These are phyloP conservation scores for Citrullus amarus DNA, from an alignment of 306 rosid genomes.

Conservation along the genomic window DNA sequence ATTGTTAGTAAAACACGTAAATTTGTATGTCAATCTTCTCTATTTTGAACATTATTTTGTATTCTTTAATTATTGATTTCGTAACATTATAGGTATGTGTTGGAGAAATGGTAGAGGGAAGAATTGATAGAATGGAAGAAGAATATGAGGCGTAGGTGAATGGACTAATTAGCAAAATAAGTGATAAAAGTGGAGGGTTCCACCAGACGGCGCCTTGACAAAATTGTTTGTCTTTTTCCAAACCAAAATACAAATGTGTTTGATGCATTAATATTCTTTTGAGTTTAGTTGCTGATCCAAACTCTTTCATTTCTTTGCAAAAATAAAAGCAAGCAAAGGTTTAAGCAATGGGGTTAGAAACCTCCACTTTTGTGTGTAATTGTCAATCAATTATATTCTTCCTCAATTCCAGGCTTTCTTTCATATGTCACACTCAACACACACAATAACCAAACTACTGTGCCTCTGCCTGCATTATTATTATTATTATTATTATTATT, in stretches of 20 bases:
- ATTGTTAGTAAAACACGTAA: too few species aligned
- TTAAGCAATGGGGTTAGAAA: not conserved
- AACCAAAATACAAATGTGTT: not conserved
- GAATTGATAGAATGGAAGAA: not conserved
- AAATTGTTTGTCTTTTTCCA: not conserved
- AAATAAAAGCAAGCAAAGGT: not conserved
- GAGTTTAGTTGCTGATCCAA: not conserved
- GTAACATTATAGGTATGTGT: too few species aligned
- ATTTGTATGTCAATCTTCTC: too few species aligned
- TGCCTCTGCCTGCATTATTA: not conserved
- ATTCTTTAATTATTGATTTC: too few species aligned
- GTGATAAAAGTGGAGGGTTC: not conserved
- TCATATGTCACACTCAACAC: not conserved
- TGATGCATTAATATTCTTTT: not conserved
- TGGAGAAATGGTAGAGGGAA: not conserved
- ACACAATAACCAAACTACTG: not conserved
- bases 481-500: too few species aligned
- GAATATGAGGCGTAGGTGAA: not conserved
- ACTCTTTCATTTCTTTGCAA: not conserved
- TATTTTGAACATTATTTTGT: too few species aligned
- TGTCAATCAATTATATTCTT: not conserved
- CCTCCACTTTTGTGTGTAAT: not conserved
- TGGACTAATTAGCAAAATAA: not conserved
- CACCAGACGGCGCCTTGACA: conserved; percentile 3
- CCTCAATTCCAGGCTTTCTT: not conserved